These are phyloP conservation scores for Capsella bursapastoris DNA, from an alignment of 345 rosid genomes.

Conservation along the genomic window DNA sequence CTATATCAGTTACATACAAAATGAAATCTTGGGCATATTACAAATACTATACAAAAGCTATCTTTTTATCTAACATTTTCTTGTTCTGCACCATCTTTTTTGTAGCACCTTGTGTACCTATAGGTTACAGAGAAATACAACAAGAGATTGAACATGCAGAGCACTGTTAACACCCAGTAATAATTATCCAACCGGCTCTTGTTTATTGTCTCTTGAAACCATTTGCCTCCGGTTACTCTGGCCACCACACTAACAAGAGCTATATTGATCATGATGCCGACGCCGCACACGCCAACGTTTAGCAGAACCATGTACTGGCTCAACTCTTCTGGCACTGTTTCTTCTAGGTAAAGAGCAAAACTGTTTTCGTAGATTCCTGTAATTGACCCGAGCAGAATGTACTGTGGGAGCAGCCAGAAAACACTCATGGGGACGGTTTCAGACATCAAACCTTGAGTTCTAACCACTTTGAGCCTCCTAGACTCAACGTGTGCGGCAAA, in stretches of 20 bases:
- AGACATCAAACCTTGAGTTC: constrained; percentile 27
- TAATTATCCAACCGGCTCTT: constrained; percentile 49
- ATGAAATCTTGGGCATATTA: constrained; percentile 4
- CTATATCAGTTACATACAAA: constrained; percentile 14
- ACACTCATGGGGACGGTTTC: constrained; percentile 47
- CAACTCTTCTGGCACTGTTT: constrained; percentile 46
- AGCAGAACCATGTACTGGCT: constrained; percentile 38
- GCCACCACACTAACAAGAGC: constrained; percentile 44
- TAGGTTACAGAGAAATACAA: constrained; percentile 38
- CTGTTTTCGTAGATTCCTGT: constrained; percentile 45
- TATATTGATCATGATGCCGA: constrained; percentile 38
- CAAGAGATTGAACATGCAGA: constrained; percentile 42
- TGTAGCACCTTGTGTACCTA: constrained; percentile 27
- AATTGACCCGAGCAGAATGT: constrained; percentile 41
- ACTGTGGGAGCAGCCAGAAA: constrained; percentile 52
- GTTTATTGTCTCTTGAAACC: constrained; percentile 51
- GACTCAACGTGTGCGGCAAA: constrained; percentile 49
- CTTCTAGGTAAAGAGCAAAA: constrained; percentile 40
- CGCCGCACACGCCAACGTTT: constrained; percentile 40
- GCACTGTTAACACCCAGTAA: constrained; percentile 46
- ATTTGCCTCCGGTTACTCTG: constrained; percentile 44
- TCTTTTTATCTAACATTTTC: constrained; percentile 5
- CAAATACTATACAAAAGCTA: constrained; percentile 2
- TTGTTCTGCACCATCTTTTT: constrained; percentile 15
- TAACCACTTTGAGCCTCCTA: constrained; percentile 39